Evolutionary conservation across 106 monocot genomes (phyloP), one percentile per base, ranked within the genome.

Genomic region (Cymbidium sinense): DNA sequence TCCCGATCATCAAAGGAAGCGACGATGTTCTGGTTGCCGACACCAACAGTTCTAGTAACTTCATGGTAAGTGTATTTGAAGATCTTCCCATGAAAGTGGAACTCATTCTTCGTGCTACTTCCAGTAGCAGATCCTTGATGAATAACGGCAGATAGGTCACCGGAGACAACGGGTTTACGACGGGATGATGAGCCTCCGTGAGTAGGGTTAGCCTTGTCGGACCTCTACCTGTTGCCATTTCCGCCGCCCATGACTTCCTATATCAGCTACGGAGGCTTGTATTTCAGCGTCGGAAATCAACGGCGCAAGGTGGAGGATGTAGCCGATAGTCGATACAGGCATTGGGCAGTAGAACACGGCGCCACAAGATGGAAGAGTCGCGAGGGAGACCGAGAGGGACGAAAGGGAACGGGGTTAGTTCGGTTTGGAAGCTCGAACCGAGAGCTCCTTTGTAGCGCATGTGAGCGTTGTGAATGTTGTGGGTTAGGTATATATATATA

Each of bases 1-100:
- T 44, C 28, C 73, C 74, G 77, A 36, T 85, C 85, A 20, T 79
- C 65, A 67, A 79, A 87, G 8, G 79, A 83, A 20, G 37, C 81
- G 30, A 82, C 37, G 23, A 82, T 11, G 50, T 28, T 78, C 33
- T 77, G 87, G 15, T 50, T 73, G 0, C 54, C 70, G 41, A 3
- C 67, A 5, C 52, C 75, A 65, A 0, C n/a, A 2, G 50, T 1
- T 13, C 29, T 7, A 13, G 64, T 51, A 50, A 29, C 61, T 19
- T 19, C 78, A 58, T 23, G 77, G 61, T 87, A 87, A 23, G 35
- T 23, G 76, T 78, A 83, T 33, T 34, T 41, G 75, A 84, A 83
- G 23, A 76, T 43, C 23, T 62, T 82, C 27, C 52, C 70, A 1
- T 11, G 43, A 13, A 44, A 0, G 67, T 7, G 55, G 61, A 72